Percentiles rank a stretch among this genome's conserved stretches.
These are phyloP conservation scores for Nicotiana tabacum DNA, from an alignment of 257 asterid species.

Conservation along the genomic window DNA sequence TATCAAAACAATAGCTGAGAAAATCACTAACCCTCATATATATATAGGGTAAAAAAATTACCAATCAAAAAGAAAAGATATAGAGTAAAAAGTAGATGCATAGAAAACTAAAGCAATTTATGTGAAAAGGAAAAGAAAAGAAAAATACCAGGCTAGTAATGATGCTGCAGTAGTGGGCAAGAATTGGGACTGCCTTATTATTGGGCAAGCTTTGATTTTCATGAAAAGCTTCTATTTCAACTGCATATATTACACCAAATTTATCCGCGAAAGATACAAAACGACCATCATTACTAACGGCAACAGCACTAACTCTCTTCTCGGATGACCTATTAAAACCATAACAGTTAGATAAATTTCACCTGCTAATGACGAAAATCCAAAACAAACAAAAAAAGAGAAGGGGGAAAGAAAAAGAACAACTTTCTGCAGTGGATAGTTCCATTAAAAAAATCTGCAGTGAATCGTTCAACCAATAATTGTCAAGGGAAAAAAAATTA, in stretches of 20 bases:
- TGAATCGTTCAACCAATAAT: neutral
- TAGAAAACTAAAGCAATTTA: neutral
- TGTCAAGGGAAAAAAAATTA: neutral
- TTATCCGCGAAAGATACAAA: constrained; percentile 84
- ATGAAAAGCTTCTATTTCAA: constrained; percentile 33
- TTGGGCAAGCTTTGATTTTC: constrained; percentile 29
- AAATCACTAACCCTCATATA: neutral
- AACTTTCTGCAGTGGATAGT: neutral
- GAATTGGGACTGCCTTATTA: constrained; percentile 72
- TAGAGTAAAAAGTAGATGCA: neutral
- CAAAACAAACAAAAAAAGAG: neutral
- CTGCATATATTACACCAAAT: constrained; percentile 77
- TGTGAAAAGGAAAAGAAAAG: neutral
- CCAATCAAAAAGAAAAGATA: too few species aligned
- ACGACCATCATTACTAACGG: constrained; percentile 54
- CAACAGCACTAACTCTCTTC: constrained; percentile 91
- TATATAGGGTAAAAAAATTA: neutral
- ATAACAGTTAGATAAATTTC: neutral
- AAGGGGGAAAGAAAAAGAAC: neutral
- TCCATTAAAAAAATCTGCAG: neutral
- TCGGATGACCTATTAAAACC: constrained; percentile 57
- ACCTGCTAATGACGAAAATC: neutral
- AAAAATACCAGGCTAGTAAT: constrained; percentile 79
- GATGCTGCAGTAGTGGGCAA: constrained; percentile 94
- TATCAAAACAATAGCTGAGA: neutral